Evolutionary conservation across 2,329 filamentous ascomycete genomes (phyloP).

Genomic region (Colletotrichum cordylinicola): DNA sequence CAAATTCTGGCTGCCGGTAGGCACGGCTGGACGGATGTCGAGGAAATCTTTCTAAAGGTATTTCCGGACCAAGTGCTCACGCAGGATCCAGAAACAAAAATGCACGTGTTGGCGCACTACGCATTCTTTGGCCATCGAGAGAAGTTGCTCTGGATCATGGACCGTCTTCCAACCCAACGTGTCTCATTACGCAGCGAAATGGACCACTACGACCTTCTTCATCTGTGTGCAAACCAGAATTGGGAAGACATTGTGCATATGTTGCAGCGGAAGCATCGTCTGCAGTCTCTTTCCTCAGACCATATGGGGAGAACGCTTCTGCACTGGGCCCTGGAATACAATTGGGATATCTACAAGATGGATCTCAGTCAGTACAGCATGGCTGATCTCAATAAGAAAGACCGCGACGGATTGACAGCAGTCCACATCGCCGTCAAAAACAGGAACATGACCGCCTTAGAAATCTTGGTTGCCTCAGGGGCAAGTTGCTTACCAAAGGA

Average conservation of each 20-base stretch:
- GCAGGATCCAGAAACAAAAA: neutral
- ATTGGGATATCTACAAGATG: neutral
- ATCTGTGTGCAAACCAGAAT: neutral
- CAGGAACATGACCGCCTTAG: neutral
- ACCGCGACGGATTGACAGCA: neutral
- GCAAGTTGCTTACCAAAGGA: neutral
- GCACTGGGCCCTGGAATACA: neutral
- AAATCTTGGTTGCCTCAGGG: fast-evolving
- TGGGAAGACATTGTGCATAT: neutral
- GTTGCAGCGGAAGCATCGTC: neutral
- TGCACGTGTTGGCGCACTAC: neutral
- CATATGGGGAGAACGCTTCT: neutral
- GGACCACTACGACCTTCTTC: neutral
- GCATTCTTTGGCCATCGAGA: neutral
- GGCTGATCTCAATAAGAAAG: neutral
- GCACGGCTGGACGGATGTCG: neutral
- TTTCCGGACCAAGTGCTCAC: fast-evolving
- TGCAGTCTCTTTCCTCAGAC: neutral
- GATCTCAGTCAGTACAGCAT: neutral
- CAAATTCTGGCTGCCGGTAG: neutral
- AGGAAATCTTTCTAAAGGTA: neutral
- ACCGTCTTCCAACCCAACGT: neutral
- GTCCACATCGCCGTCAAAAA: neutral
- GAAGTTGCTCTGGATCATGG: neutral
- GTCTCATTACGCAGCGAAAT: neutral